A percentile compares a stretch with the other conserved stretches of the same genome.
Evolutionary conservation across 2,329 filamentous ascomycete genomes (phyloP).

Genomic region (Nemania diffusa): DNA sequence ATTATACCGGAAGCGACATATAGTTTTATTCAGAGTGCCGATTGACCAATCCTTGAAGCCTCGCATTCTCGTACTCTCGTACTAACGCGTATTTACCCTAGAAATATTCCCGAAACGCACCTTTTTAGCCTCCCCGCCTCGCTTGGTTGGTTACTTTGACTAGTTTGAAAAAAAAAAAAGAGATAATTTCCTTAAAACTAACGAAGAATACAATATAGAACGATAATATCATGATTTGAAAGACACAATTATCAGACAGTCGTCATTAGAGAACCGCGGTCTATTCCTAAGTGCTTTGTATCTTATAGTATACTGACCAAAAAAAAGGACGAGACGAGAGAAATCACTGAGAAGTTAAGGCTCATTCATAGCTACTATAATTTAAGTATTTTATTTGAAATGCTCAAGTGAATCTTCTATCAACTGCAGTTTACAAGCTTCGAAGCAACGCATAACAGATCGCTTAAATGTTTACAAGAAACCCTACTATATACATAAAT

Average conservation of each 20-base stretch:
- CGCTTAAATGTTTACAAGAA: background rate
- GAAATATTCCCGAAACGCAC: background rate
- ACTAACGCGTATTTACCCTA: background rate
- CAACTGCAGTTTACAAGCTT: background rate
- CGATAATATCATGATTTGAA: background rate
- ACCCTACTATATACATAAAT: slow-evolving; percentile 4
- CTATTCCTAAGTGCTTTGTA: background rate
- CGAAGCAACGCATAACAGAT: background rate
- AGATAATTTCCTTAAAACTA: background rate
- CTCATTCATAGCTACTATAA: background rate
- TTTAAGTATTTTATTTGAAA: background rate
- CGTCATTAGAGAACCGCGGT: background rate
- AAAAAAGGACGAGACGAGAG: background rate
- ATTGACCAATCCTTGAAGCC: background rate
- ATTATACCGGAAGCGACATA: background rate
- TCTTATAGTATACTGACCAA: background rate
- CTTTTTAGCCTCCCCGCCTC: background rate
- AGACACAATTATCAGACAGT: background rate
- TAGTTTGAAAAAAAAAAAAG: no score
- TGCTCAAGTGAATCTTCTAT: background rate
- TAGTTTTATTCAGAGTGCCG: background rate
- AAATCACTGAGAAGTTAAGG: background rate
- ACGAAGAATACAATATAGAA: background rate
- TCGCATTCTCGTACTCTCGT: no score
- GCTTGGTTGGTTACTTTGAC: background rate